Evolutionary conservation across 2,329 filamentous ascomycete species (phyloP).

Genomic region (Talaromyces sp.): DNA sequence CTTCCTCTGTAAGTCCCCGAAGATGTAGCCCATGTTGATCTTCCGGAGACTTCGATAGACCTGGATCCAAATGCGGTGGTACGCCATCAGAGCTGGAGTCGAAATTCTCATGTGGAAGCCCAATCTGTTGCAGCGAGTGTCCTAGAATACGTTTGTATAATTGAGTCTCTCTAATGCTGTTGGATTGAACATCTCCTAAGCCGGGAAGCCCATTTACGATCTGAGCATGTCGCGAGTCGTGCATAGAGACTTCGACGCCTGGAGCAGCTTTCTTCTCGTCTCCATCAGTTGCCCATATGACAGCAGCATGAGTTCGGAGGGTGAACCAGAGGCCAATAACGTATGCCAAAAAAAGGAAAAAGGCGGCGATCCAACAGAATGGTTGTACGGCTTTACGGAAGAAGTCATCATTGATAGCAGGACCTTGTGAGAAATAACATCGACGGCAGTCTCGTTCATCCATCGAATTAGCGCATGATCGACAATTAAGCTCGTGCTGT

Average conservation of each 20-base stretch:
- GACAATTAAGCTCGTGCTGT: slow-evolving; percentile 86
- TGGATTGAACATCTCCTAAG: slow-evolving; percentile 43
- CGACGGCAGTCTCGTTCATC: slow-evolving; percentile 70
- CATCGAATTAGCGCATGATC: slow-evolving; percentile 56
- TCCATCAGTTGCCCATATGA: slow-evolving; percentile 88
- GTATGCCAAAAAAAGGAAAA: slow-evolving; percentile 86
- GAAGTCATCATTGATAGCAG: slow-evolving; percentile 80
- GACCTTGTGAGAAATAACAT: slow-evolving; percentile 89
- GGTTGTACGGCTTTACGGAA: slow-evolving; percentile 87
- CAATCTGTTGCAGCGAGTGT: slow-evolving; percentile 82
- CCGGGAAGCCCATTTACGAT: slow-evolving; percentile 30
- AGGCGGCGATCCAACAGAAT: slow-evolving; percentile 85
- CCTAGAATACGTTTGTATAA: slow-evolving; percentile 91
- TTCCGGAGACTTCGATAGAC: slow-evolving; percentile 55
- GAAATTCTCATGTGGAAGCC: slow-evolving; percentile 50
- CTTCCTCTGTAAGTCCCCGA: slow-evolving; percentile 72
- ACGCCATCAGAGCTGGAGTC: slow-evolving; percentile 24
- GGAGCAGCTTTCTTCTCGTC: slow-evolving; percentile 64
- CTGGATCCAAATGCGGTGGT: slow-evolving; percentile 68
- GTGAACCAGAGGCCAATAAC: slow-evolving; percentile 94
- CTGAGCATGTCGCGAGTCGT: slow-evolving; percentile 35
- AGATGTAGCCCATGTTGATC: slow-evolving; percentile 27
- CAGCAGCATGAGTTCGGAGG: slow-evolving; percentile 87
- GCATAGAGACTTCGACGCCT: slow-evolving; percentile 29
- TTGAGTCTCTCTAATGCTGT: slow-evolving; percentile 79